These are phyloP conservation scores for Saccharum spontaneum DNA, from an alignment of 176 grass and related monocot species.

Conservation along the genomic window DNA sequence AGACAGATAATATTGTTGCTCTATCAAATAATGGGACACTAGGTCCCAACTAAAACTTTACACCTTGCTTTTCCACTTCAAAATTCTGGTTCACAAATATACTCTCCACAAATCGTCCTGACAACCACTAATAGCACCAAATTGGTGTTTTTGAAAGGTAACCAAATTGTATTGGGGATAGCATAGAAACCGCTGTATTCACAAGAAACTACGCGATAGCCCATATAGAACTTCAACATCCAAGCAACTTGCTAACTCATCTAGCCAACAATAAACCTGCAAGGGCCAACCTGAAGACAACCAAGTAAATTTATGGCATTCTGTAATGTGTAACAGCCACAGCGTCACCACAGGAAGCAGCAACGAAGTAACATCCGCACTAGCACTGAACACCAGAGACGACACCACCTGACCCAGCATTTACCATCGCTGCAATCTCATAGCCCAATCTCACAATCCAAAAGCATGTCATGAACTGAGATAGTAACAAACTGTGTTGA, in stretches of 20 bases:
- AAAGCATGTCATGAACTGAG: background rate
- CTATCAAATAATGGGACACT: background rate
- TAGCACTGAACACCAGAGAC: background rate
- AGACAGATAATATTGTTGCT: background rate
- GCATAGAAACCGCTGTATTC: background rate
- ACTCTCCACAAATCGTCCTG: background rate
- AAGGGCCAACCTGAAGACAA: background rate
- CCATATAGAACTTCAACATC: background rate
- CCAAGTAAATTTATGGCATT: background rate
- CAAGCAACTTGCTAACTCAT: background rate
- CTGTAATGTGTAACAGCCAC: background rate
- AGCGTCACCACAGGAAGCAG: background rate
- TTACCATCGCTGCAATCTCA: background rate
- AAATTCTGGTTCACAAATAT: background rate
- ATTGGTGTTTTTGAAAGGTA: background rate
- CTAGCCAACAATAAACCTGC: background rate
- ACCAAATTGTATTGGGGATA: background rate
- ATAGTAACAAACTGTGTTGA: background rate
- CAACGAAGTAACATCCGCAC: background rate
- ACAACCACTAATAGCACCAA: background rate
- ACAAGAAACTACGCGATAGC: background rate
- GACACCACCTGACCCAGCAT: slow-evolving; percentile 2
- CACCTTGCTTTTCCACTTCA: background rate
- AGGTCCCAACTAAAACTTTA: slow-evolving; percentile 1
- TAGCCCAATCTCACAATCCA: background rate